phyloP scores from a whole-genome alignment of 1,284 basidiomycete genomes.

The Sanghuangporus sanghuang region DNA sequence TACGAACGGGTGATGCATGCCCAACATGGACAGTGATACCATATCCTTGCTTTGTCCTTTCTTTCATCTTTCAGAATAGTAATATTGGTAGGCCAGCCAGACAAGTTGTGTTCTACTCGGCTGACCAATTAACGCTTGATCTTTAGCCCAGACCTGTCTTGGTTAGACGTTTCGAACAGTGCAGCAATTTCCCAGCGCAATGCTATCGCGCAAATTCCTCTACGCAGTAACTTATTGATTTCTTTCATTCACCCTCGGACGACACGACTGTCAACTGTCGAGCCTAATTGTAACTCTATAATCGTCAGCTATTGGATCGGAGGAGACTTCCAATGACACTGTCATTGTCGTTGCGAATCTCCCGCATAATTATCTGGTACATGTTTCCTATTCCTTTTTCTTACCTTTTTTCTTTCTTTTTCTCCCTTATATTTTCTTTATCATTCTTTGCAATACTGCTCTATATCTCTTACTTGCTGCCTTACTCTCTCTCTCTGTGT shows the following conservation, averaged over 20 bases:
- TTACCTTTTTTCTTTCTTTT: background rate
- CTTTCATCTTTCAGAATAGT: background rate
- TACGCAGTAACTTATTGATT: no score
- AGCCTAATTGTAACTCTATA: background rate
- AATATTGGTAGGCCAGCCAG: background rate
- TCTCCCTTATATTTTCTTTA: background rate
- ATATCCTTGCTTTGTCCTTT: background rate
- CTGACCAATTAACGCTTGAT: background rate
- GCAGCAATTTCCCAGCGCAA: no score
- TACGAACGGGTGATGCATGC: conserved; percentile 62
- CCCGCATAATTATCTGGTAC: background rate
- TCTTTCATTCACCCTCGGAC: background rate
- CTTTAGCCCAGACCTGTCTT: background rate
- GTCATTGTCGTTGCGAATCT: background rate
- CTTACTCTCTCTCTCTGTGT: background rate
- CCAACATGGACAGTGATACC: conserved; percentile 28
- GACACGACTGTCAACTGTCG: background rate
- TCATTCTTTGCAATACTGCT: background rate
- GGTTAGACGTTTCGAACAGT: background rate
- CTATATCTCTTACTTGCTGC: background rate
- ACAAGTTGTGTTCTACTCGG: no score
- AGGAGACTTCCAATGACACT: background rate
- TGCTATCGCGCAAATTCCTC: no score
- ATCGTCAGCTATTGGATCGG: background rate
- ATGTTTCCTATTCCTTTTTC: background rate